phyloP scores from a whole-genome alignment of 1,284 basidiomycete species.

The Bondarzewia mesenterica region DNA sequence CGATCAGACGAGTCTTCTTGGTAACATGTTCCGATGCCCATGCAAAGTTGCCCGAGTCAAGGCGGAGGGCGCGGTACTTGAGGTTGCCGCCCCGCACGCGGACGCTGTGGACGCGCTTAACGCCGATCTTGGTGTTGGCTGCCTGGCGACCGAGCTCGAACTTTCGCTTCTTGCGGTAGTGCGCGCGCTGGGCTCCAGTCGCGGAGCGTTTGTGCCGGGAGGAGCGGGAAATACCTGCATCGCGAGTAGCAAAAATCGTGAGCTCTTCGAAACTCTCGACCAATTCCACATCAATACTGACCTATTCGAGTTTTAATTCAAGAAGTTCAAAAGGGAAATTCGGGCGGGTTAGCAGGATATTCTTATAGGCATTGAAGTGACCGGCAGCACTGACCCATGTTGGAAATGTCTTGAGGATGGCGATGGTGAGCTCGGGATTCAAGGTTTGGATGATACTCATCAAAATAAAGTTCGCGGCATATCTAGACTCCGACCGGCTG shows the following conservation, averaged over 20 bases:
- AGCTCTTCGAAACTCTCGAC: neutral
- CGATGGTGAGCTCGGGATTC: slow-evolving; percentile 16
- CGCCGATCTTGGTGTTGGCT: slow-evolving; percentile 90
- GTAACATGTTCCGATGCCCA: slow-evolving; percentile 93
- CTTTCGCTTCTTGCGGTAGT: slow-evolving; percentile 99
- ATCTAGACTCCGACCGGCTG: slow-evolving; percentile 16
- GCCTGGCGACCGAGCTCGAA: slow-evolving; percentile 96
- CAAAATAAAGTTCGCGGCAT: slow-evolving; percentile 19
- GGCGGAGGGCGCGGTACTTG: slow-evolving; percentile 91
- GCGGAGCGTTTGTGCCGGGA: slow-evolving; percentile 94
- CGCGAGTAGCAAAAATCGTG: neutral
- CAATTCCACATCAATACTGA: neutral
- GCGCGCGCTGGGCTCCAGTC: slow-evolving; percentile 87
- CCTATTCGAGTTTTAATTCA: neutral
- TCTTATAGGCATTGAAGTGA: slow-evolving; percentile 1
- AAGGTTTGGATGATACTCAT: slow-evolving; percentile 24
- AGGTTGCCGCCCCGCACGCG: slow-evolving; percentile 89
- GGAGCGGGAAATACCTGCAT: slow-evolving; percentile 88
- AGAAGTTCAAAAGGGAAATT: neutral
- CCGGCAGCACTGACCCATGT: slow-evolving; percentile 27
- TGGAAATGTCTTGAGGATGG: slow-evolving; percentile 28
- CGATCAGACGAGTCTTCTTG: slow-evolving; percentile 89
- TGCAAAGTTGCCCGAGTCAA: slow-evolving; percentile 93
- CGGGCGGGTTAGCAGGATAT: neutral
- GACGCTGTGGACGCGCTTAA: slow-evolving; percentile 89